Evolutionary conservation across 495 filamentous ascomycete genomes (phyloP).

Genomic region (Talaromyces stipitatus): DNA sequence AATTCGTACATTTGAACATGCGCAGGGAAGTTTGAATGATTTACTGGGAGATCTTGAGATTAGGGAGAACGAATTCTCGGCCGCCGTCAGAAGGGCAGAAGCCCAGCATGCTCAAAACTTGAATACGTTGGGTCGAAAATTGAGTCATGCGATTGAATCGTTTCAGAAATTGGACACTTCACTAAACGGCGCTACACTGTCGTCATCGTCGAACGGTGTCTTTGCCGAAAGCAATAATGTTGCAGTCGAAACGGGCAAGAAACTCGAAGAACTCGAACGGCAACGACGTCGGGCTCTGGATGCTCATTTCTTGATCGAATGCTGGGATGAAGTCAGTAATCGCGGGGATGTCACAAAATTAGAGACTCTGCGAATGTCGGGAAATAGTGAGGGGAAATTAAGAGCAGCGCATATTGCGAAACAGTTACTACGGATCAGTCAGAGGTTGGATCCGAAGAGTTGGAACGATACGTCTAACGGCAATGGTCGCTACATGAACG

Average conservation of each 20-base stretch:
- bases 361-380: conserved; percentile 71
- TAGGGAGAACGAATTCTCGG: conserved; percentile 82
- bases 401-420: conserved; percentile 84
- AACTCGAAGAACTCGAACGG: conserved; percentile 86
- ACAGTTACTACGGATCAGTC: conserved; percentile 81
- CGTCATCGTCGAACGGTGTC: conserved; percentile 23
- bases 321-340: conserved; percentile 90
- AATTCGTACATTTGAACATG: conserved; percentile 90
- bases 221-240: conserved; percentile 54
- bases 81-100: conserved; percentile 84
- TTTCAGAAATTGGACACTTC: conserved; percentile 84
- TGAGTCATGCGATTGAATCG: conserved; percentile 82
- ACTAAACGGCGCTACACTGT: conserved; percentile 44
- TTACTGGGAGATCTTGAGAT: conserved; percentile 81
- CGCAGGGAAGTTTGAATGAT: conserved; percentile 66
- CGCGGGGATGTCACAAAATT: conserved; percentile 70
- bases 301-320: conserved; percentile 89
- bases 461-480: conserved; percentile 56
- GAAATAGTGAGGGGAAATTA: conserved; percentile 78
- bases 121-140: conserved; percentile 72
- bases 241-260: conserved; percentile 91
- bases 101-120: conserved; percentile 84
- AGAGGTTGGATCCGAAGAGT: conserved; percentile 66
- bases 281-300: conserved; percentile 86
- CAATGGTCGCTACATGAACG: conserved; percentile 41